These are phyloP conservation scores for Solanum medicagineum DNA, from an alignment of 257 asterid genomes.

Conservation along the genomic window DNA sequence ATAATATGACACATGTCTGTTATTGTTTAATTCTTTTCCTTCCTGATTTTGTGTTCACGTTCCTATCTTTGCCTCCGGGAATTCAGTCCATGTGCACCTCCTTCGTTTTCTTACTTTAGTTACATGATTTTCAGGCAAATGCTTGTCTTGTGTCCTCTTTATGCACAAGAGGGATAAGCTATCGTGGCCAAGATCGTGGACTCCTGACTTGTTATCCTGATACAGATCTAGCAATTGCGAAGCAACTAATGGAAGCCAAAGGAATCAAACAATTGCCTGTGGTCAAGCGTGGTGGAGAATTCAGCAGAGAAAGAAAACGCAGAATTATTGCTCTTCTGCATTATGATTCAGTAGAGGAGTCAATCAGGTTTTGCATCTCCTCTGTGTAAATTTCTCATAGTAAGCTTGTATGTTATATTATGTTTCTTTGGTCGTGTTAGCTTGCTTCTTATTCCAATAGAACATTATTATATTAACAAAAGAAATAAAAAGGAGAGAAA, in stretches of 20 bases:
- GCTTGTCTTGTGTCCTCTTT: constrained; percentile 58
- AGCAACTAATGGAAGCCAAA: constrained; percentile 96
- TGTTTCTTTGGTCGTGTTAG: not conserved
- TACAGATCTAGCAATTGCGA: constrained; percentile 75
- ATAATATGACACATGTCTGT: not conserved
- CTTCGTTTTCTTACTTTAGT: not conserved
- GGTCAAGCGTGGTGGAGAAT: constrained; percentile 51
- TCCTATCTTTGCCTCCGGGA: not conserved
- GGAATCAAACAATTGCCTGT: constrained; percentile 90
- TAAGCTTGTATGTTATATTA: not conserved
- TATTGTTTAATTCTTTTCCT: not conserved
- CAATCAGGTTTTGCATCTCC: constrained; percentile 47
- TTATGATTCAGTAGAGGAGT: constrained; percentile 67
- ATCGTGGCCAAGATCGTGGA: constrained; percentile 63
- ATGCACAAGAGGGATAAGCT: constrained; percentile 71
- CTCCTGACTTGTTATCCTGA: constrained; percentile 80
- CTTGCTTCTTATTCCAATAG: not conserved
- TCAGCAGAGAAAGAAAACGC: constrained; percentile 51
- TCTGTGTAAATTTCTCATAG: not conserved
- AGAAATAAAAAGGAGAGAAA: not conserved
- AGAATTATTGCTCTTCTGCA: constrained; percentile 50
- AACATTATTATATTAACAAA: not conserved
- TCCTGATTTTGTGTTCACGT: not conserved
- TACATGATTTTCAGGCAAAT: constrained; percentile 33
- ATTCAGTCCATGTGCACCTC: not conserved